Conservation (phyloP, 2,329 filamentous ascomycete genomes). For the Aspergillus ochraceoroseus region DNA sequence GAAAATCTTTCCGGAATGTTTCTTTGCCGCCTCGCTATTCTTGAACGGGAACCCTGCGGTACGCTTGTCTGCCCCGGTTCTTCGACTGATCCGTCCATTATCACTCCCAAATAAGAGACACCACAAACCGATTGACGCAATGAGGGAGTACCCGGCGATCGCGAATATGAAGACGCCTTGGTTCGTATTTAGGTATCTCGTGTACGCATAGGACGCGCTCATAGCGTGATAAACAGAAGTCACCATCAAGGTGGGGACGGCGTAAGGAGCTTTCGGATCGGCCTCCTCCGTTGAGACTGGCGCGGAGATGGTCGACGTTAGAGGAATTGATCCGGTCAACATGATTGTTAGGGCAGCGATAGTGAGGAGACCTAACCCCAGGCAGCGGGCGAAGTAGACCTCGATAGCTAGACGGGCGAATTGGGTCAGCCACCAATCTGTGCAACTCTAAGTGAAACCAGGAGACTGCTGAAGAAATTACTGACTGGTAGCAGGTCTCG, state of each 20-base stretch:
- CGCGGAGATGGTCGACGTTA: conserved; percentile 49
- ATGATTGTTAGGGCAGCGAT: conserved; percentile 61
- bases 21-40: conserved; percentile 56
- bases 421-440: conserved; percentile 13
- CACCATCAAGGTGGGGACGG: conserved; percentile 60
- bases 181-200: conserved; percentile 55
- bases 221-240: conserved; percentile 62
- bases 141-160: conserved; percentile 51
- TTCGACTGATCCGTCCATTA: conserved; percentile 55
- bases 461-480: neutral
- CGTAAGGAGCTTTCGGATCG: conserved; percentile 56
- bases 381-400: conserved; percentile 66
- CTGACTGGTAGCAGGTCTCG: conserved; percentile 52
- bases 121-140: conserved; percentile 63
- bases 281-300: conserved; percentile 42
- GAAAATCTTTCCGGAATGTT: conserved; percentile 34
- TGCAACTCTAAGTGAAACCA: too few species aligned
- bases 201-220: conserved; percentile 63
- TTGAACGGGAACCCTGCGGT: conserved; percentile 62
- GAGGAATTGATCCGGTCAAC: conserved; percentile 65
- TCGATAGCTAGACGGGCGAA: conserved; percentile 52
- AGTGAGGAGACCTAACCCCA: conserved; percentile 63
- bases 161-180: conserved; percentile 59
- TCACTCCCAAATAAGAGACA: conserved; percentile 56
- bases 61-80: conserved; percentile 63